phyloP scores from a whole-genome alignment of 495 filamentous ascomycete genomes.

The Hyaloscypha finlandica region DNA sequence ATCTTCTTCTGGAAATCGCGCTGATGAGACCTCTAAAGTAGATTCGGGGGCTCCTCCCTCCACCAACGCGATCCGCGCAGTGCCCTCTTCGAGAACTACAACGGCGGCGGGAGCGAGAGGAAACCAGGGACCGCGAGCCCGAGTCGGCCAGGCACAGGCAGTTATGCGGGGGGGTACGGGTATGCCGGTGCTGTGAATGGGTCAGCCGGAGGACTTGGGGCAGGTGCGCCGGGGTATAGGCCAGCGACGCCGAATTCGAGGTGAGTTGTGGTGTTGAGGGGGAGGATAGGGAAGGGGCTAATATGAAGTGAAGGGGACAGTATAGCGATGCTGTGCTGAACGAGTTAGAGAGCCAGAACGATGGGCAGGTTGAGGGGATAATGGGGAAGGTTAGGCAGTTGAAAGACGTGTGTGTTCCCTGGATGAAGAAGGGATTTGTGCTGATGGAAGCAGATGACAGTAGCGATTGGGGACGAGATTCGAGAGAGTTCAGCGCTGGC shows the following conservation, averaged over 20 bases:
- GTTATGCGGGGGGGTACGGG: constrained; percentile 55
- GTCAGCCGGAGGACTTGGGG: constrained; percentile 8
- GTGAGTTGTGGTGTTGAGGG: constrained; percentile 43
- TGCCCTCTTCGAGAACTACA: constrained; percentile 86
- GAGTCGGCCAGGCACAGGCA: constrained; percentile 29
- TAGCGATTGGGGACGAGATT: constrained; percentile 94
- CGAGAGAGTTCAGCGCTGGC: constrained; percentile 80
- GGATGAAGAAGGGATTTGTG: not conserved
- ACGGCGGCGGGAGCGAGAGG: constrained; percentile 58
- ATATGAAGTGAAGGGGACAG: constrained; percentile 63
- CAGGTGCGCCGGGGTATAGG: constrained; percentile 43
- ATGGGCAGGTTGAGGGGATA: constrained; percentile 85
- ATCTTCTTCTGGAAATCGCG: not conserved
- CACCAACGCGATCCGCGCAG: constrained; percentile 86
- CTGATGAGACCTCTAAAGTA: not conserved
- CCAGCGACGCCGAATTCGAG: constrained; percentile 83
- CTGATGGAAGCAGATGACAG: constrained; percentile 66
- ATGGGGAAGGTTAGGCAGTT: constrained; percentile 86
- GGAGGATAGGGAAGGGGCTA: not conserved
- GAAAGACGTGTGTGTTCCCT: constrained; percentile 71
- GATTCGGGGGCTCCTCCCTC: constrained; percentile 38
- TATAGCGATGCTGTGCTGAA: constrained; percentile 92
- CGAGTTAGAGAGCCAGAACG: constrained; percentile 95
- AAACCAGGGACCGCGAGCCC: constrained; percentile 52
- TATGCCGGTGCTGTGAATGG: constrained; percentile 54